Conservation (phyloP, 768 basidiomycete species). For the Podaxis sp. region DNA sequence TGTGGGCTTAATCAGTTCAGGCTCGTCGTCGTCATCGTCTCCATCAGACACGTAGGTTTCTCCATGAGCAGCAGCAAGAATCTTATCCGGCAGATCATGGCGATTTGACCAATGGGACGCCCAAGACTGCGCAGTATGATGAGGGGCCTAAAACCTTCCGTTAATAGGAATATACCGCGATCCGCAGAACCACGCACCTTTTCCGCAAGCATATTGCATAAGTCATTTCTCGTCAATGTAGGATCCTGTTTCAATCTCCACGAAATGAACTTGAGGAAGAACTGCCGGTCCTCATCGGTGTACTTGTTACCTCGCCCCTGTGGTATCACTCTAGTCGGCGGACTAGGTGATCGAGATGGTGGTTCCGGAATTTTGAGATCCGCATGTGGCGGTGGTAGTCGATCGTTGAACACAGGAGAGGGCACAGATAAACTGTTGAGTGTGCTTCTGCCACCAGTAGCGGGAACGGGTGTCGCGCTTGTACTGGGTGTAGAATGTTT, state of each 20-base stretch:
- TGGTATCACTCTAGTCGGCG: constrained; percentile 51
- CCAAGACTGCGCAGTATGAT: constrained; percentile 65
- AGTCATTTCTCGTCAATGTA: constrained; percentile 46
- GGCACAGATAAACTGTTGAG: constrained; percentile 62
- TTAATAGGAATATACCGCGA: background rate
- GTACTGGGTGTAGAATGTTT: constrained; percentile 8
- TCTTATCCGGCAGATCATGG: constrained; percentile 67
- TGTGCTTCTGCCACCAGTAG: constrained; percentile 42
- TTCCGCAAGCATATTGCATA: constrained; percentile 53
- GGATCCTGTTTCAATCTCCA: constrained; percentile 61
- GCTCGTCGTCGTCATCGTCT: constrained; percentile 20
- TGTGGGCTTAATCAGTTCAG: constrained; percentile 14
- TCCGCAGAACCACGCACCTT: constrained; percentile 39
- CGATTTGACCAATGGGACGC: constrained; percentile 63
- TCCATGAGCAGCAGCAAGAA: constrained; percentile 43
- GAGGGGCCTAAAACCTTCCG: constrained; percentile 49
- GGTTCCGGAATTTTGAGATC: constrained; percentile 59
- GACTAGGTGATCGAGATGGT: constrained; percentile 68
- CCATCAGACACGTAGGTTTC: constrained; percentile 28
- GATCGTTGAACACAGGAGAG: constrained; percentile 42
- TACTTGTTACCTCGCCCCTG: constrained; percentile 57
- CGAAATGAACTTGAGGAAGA: constrained; percentile 62
- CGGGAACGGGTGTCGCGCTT: constrained; percentile 3
- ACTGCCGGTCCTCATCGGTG: constrained; percentile 64
- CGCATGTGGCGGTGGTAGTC: constrained; percentile 59